Percentiles rank a stretch among this genome's conserved stretches.
Evolutionary conservation across 805 yeast genomes (phyloP).

Genomic region (Metschnikowia colocasiae): DNA sequence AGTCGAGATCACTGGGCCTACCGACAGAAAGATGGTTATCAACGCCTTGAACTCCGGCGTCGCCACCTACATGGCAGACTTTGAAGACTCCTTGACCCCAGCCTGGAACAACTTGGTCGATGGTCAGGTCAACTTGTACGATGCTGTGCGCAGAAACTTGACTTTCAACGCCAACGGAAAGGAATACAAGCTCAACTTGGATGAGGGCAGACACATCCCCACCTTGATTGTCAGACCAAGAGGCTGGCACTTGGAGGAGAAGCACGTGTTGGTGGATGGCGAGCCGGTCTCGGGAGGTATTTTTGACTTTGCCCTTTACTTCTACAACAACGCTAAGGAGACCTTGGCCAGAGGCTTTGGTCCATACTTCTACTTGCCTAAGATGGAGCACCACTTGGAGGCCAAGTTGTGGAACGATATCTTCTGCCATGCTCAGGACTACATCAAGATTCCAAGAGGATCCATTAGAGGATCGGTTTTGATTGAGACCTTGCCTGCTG

Average conservation of each 20-base stretch:
- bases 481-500: slow-evolving; percentile 81
- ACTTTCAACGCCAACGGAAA: slow-evolving; percentile 40
- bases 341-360: slow-evolving; percentile 64
- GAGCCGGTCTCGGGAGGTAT: slow-evolving; percentile 76
- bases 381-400: slow-evolving; percentile 83
- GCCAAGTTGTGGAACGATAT: slow-evolving; percentile 83
- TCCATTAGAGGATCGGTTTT: slow-evolving; percentile 77
- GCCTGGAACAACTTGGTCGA: slow-evolving; percentile 77
- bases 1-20: slow-evolving; percentile 83
- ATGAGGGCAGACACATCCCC: slow-evolving; percentile 58
- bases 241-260: slow-evolving; percentile 83
- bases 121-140: slow-evolving; percentile 77
- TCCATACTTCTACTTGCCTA: slow-evolving; percentile 79
- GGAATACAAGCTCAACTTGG: slow-evolving; percentile 41
- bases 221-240: slow-evolving; percentile 82
- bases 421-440: slow-evolving; percentile 72
- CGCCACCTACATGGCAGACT: slow-evolving; percentile 82
- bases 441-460: slow-evolving; percentile 64
- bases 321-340: slow-evolving; percentile 68
- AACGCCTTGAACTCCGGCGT: slow-evolving; percentile 77
- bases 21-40: slow-evolving; percentile 78
- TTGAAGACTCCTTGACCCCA: slow-evolving; percentile 81
- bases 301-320: slow-evolving; percentile 75
- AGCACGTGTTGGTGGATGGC: slow-evolving; percentile 66
- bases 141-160: slow-evolving; percentile 68